Evolutionary conservation across 2,329 filamentous ascomycete species (phyloP), one percentile per base, ranked within the genome.

Genomic region (Dothistroma septosporum): DNA sequence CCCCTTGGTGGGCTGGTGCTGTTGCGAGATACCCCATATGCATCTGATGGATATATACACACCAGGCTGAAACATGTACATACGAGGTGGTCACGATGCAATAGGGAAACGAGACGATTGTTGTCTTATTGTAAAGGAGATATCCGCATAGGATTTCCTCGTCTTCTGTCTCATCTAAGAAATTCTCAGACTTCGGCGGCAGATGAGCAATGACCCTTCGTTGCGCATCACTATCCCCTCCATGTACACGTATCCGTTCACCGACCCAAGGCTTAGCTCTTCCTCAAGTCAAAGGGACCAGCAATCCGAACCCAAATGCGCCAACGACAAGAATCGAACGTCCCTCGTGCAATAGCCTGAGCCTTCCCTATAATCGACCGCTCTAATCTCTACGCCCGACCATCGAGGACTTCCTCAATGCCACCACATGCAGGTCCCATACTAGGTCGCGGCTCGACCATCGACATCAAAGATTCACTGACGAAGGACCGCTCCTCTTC

Each of bases 391-490:
- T 52, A 68, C 35, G 33, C 59, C 49, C 61, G 56, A 24, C 72
- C 71, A 41, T 65, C 61, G 10, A 74, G 55, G 35, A 74, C 63
- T 63, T 73, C 72, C 61, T 73, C 71, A 47, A 74, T 74, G 7
- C 70, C 69, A 2, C 69, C 70, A 61, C 68, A 59, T 14, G 67
- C 61, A 47, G 59, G 28, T 4, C 66, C 68, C 16, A 59, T 59
- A 49, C 58, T 63, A 5, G 72, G 72, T 50, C 72, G 61, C 32
- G 72, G 72, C 64, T 74, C 72, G 12, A 74, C 63, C 8, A 74
- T 33, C 4, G 61, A 59, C 14, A 66, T 60, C 6, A 74, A 58
- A 35, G 64, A 64, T 41, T 63, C 65, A 16, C 61, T 60, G 35
- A 70, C 64, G 7, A 64, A 22, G 4, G 44, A 52, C 10, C 66